phyloP scores from a whole-genome alignment of 2,329 filamentous ascomycete species.

The Sporothrix pseudoabietina region DNA sequence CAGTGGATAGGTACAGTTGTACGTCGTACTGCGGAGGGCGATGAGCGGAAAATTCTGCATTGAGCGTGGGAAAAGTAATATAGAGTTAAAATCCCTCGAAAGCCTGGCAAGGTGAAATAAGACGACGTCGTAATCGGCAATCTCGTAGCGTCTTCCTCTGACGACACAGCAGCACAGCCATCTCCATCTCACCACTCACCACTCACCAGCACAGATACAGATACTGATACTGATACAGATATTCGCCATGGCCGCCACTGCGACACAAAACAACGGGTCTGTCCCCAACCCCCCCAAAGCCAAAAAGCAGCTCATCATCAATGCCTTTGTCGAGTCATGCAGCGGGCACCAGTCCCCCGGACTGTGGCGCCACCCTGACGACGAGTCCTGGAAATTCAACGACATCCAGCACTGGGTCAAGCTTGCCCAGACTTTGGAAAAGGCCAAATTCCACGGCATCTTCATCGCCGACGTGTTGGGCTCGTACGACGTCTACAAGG shows the following conservation, averaged over 20 bases:
- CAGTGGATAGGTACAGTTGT: no score
- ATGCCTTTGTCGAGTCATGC: constrained; percentile 36
- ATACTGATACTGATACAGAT: no score
- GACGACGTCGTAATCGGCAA: no score
- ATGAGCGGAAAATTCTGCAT: no score
- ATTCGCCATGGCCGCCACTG: neutral
- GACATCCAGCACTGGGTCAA: constrained; percentile 43
- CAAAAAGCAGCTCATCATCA: constrained; percentile 24
- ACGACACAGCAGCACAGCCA: no score
- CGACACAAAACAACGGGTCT: neutral
- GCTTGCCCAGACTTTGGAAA: constrained; percentile 17
- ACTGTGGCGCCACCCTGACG: constrained; percentile 63
- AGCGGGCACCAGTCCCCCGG: constrained; percentile 53
- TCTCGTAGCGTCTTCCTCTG: no score
- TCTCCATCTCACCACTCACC: no score
- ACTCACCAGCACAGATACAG: no score
- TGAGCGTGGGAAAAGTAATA: no score
- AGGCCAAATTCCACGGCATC: constrained; percentile 6
- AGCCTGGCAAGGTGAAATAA: no score
- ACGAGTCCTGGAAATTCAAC: constrained; percentile 64
- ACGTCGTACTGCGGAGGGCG: no score
- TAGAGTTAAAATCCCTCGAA: no score
- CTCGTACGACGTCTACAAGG: constrained; percentile 21
- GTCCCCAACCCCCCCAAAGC: neutral
- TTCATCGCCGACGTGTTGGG: constrained; percentile 25